Evolutionary conservation across 1,139 yeast species (phyloP), one percentile per base, ranked within the genome.

Genomic region (Meyerozyma sp.): DNA sequence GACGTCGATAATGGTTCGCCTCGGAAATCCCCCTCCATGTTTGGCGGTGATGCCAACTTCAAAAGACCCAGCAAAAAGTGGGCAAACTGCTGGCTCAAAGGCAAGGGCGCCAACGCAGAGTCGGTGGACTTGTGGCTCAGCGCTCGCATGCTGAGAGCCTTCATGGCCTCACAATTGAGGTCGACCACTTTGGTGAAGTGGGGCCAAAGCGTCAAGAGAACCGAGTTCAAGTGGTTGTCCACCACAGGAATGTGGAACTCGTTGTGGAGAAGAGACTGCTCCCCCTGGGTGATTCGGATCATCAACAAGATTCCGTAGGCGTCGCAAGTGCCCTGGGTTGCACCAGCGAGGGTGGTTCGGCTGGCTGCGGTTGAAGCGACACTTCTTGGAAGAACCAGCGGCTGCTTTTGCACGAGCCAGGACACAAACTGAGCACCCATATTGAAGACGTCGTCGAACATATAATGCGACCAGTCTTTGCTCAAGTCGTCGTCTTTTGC

Each of bases 181-280:
- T 90, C 96, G 42, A 90, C 75, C 35, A 87, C 70, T 41, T 71
- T 75, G 54, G 93, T 95, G 56, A 90, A 86, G 46, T 79, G 81
- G 1, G 97, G 96, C 97, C 97, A 91, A 36, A 91, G 66, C 0
- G 75, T 59, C 40, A 87, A 74, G 46, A 84, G 63, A 48, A 86
- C 79, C 10, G 81, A 72, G 56, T 86, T 84, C 48, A 88, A 68
- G 58, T 86, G 87, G 47, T 80, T 86, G 51, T 85, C 91, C 55
- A 88, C 68, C 2, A 83, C 80, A 0, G 96, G 95, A 4, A 87
- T 77, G 63, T 57, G 95, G 63, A 61, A 76, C 68, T 66, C 76
- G 46, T 70, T 74, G 53, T 82, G 90, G 40, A 86, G 66, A 52
- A 78, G 82, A 39, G 76, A 72, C 52, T 81, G 87, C 39, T 84